Evolutionary conservation across 805 yeast genomes (phyloP).

Genomic region (Suhomyces sp.): DNA sequence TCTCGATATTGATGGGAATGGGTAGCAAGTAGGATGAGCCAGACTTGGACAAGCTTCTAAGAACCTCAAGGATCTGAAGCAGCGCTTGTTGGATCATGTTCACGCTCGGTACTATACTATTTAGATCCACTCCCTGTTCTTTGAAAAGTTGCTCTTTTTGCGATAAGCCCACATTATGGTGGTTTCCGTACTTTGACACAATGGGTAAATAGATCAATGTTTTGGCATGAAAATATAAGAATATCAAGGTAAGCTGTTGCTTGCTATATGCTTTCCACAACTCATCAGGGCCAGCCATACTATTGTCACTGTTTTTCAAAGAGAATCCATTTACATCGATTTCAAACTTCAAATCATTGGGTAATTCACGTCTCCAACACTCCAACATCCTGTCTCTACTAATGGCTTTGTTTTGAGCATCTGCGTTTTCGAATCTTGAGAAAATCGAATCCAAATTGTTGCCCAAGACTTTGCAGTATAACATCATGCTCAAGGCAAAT

Average conservation of each 20-base stretch:
- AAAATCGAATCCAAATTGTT: slow-evolving; percentile 68
- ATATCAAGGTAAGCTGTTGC: slow-evolving; percentile 52
- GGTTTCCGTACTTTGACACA: slow-evolving; percentile 40
- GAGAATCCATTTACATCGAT: slow-evolving; percentile 57
- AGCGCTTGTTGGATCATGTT: slow-evolving; percentile 69
- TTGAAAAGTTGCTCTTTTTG: slow-evolving; percentile 32
- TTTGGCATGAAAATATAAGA: slow-evolving; percentile 42
- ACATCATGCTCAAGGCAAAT: slow-evolving; percentile 60
- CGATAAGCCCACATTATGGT: slow-evolving; percentile 41
- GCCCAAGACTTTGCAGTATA: slow-evolving; percentile 71
- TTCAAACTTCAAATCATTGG: slow-evolving; percentile 58
- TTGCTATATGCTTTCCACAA: slow-evolving; percentile 33
- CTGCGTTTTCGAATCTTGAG: slow-evolving; percentile 47
- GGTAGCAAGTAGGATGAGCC: slow-evolving; percentile 50
- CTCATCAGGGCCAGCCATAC: slow-evolving; percentile 5
- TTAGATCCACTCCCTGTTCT: slow-evolving; percentile 32
- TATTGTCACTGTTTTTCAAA: slow-evolving; percentile 26
- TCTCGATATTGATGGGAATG: slow-evolving; percentile 58
- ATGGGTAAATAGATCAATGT: slow-evolving; percentile 42
- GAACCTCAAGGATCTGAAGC: slow-evolving; percentile 53
- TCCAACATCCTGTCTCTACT: slow-evolving; percentile 66
- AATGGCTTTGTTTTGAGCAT: slow-evolving; percentile 26
- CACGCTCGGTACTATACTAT: slow-evolving; percentile 48
- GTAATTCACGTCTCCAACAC: slow-evolving; percentile 73
- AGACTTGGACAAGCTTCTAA: slow-evolving; percentile 39